Percentiles rank a stretch among this genome's conserved stretches.
Conservation (phyloP, 2,329 filamentous ascomycete genomes). For the Sarocladiaceae sp. region DNA sequence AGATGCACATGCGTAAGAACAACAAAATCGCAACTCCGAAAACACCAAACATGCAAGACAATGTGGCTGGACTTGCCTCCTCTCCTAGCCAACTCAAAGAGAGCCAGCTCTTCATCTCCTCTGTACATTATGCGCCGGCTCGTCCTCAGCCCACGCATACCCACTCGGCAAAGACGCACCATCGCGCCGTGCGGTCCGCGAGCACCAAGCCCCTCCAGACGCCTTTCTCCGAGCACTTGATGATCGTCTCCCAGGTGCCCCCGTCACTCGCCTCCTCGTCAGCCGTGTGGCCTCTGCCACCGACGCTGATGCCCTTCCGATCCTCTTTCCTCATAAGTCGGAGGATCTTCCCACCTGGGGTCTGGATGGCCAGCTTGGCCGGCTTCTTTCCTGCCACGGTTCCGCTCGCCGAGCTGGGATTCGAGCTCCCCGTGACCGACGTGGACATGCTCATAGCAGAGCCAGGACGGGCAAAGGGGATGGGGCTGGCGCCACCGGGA, state of each 20-base stretch:
- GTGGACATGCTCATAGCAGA: slow-evolving; percentile 61
- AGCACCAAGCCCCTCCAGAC: slow-evolving; percentile 77
- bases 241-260: slow-evolving; percentile 81
- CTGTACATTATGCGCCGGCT: neutral
- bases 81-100: neutral
- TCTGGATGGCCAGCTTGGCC: slow-evolving; percentile 92
- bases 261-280: slow-evolving; percentile 61
- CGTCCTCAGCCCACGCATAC: slow-evolving; percentile 41
- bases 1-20: neutral
- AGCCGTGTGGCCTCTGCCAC: slow-evolving; percentile 30
- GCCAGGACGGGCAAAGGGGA: slow-evolving; percentile 54
- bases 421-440: slow-evolving; percentile 45
- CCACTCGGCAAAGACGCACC: slow-evolving; percentile 94
- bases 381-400: slow-evolving; percentile 66
- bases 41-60: slow-evolving; percentile 7
- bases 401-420: slow-evolving; percentile 47
- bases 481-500: slow-evolving; percentile 45
- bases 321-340: slow-evolving; percentile 78
- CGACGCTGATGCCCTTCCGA: slow-evolving; percentile 46
- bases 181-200: slow-evolving; percentile 75
- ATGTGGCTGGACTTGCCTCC: neutral
- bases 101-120: no score
- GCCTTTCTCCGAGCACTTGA: slow-evolving; percentile 79
- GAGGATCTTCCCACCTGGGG: slow-evolving; percentile 89
- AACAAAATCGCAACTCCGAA: neutral